A percentile compares a stretch with the other conserved stretches of the same genome.
phyloP scores from a whole-genome alignment of 495 filamentous ascomycete genomes.

The Xylaria bambusicola region DNA sequence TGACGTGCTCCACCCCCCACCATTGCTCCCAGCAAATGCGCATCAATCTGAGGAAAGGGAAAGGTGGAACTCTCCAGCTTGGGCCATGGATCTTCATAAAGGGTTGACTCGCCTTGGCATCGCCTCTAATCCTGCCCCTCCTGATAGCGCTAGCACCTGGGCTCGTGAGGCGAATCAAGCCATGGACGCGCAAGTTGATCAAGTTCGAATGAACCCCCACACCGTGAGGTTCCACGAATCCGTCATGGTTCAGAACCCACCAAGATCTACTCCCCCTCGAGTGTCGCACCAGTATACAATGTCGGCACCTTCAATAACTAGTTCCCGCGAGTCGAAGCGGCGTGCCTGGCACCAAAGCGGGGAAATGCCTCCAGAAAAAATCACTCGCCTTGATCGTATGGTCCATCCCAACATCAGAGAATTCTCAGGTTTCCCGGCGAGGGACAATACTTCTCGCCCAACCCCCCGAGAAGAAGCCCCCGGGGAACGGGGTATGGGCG shows the following conservation, averaged over 20 bases:
- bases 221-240: conserved; percentile 50
- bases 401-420: conserved; percentile 49
- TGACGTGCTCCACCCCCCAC: conserved; percentile 42
- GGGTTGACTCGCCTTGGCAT: conserved; percentile 76
- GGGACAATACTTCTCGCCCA: conserved; percentile 26
- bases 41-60: conserved; percentile 61
- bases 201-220: conserved; percentile 38
- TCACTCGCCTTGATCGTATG: conserved; percentile 47
- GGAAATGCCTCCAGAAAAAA: conserved; percentile 41
- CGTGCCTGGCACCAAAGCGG: conserved; percentile 70
- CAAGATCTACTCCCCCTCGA: conserved; percentile 13
- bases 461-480: conserved; percentile 31
- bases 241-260: conserved; percentile 19
- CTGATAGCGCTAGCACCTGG: conserved; percentile 57
- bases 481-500: conserved; percentile 53
- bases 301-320: conserved; percentile 51
- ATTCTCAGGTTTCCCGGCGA: conserved; percentile 47
- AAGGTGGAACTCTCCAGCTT: conserved; percentile 63
- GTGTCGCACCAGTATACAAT: conserved; percentile 52
- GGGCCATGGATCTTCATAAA: conserved; percentile 75
- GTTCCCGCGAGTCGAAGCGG: conserved; percentile 61
- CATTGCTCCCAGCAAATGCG: conserved; percentile 45
- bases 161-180: conserved; percentile 52
- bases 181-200: conserved; percentile 50
- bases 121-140: conserved; percentile 54